Evolutionary conservation across 441 rosid genomes (phyloP).

Genomic region (Erysimum pusillum): DNA sequence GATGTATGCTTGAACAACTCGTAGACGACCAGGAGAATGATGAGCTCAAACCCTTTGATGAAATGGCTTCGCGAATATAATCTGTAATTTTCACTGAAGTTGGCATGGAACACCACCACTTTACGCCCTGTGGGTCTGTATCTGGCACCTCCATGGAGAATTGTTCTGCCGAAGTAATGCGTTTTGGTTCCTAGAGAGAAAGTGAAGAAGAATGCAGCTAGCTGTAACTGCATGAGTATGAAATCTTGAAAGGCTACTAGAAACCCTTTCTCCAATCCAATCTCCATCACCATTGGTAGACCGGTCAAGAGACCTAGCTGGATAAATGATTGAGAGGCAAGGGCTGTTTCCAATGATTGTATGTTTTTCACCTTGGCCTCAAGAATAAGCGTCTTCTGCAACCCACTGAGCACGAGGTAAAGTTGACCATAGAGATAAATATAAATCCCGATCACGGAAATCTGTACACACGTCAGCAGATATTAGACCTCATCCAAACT

Average conservation of each 20-base stretch:
- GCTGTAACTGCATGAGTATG: constrained; percentile 96
- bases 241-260: constrained; percentile 92
- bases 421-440: constrained; percentile 97
- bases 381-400: constrained; percentile 76
- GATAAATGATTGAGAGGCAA: constrained; percentile 96
- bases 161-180: constrained; percentile 92
- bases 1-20: constrained; percentile 86
- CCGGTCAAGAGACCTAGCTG: constrained; percentile 98
- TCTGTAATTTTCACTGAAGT: constrained; percentile 93
- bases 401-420: constrained; percentile 95
- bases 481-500: constrained; percentile 23
- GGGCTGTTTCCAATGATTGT: constrained; percentile 92
- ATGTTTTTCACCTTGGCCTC: constrained; percentile 88
- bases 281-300: constrained; percentile 98
- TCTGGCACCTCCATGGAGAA: constrained; percentile 92
- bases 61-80: constrained; percentile 95
- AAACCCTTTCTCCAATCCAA: constrained; percentile 96
- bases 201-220: constrained; percentile 97
- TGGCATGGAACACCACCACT: constrained; percentile 93
- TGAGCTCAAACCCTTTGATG: constrained; percentile 88
- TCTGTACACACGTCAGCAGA: constrained; percentile 54
- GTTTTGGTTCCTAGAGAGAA: constrained; percentile 96
- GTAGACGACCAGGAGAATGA: constrained; percentile 82
- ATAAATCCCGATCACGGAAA: constrained; percentile 85
- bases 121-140: constrained; percentile 97